Conservation (phyloP, 2,329 filamentous ascomycete genomes). For the Nigrospora oryzae region DNA sequence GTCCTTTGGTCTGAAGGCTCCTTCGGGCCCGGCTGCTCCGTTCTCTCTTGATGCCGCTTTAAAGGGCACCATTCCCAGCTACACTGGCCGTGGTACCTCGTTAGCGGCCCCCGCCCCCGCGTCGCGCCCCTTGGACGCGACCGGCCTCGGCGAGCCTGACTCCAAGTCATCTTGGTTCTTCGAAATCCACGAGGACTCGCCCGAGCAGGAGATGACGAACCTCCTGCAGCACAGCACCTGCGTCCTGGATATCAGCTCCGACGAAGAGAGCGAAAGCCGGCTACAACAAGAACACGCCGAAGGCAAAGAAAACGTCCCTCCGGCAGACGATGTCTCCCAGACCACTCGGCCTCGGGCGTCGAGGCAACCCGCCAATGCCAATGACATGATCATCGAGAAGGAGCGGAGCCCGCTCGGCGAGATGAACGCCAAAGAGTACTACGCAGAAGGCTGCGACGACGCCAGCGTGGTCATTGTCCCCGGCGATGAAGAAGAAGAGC, state of each 20-base stretch:
- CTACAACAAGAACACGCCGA: conserved; percentile 43
- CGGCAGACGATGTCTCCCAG: conserved; percentile 55
- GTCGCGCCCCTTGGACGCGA: conserved; percentile 18
- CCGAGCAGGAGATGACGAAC: conserved; percentile 85
- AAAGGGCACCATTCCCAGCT: conserved; percentile 62
- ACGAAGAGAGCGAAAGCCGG: conserved; percentile 63
- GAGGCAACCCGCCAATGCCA: conserved; percentile 23
- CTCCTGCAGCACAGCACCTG: conserved; percentile 86
- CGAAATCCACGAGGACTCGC: conserved; percentile 87
- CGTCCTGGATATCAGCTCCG: conserved; percentile 80
- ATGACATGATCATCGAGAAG: conserved; percentile 55
- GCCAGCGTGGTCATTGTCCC: conserved; percentile 52
- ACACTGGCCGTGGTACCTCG: conserved; percentile 33
- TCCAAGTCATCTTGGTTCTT: conserved; percentile 74
- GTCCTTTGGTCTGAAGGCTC: conserved; percentile 34
- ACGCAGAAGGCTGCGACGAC: conserved; percentile 56
- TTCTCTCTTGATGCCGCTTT: conserved; percentile 83
- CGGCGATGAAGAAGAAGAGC: conserved; percentile 45
- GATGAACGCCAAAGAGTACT: conserved; percentile 60
- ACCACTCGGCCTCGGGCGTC: conserved; percentile 31
- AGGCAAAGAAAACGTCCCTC: conserved; percentile 89
- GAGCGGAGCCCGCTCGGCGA: conserved; percentile 58
- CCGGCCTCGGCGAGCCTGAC: conserved; percentile 32
- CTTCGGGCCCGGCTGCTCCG: conserved; percentile 43
- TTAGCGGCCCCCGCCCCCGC: conserved; percentile 14